Evolutionary conservation across 164 flowering plant species (phyloP).

Genomic region (Pachysandra terminalis): DNA sequence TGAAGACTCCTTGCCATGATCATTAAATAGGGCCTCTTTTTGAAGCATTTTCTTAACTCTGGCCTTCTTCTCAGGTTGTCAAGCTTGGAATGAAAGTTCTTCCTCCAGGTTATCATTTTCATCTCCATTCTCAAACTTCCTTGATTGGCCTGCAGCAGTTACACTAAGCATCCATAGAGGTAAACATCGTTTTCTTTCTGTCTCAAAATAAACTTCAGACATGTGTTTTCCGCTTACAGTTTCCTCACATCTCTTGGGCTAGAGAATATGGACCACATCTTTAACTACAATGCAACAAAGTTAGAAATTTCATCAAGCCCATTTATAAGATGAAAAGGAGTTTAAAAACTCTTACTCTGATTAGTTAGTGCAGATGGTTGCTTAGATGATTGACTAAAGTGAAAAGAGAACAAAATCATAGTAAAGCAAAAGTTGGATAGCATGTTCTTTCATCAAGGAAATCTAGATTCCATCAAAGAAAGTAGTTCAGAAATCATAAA

Average conservation of each 20-base stretch:
- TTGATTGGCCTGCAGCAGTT: conserved; percentile 14
- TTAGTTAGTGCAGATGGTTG: background rate
- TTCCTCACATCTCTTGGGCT: background rate
- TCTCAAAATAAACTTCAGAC: conserved; percentile 15
- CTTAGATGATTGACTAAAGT: background rate
- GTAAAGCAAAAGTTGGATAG: too few species aligned
- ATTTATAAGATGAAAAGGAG: background rate
- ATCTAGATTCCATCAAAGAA: background rate
- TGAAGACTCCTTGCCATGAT: conserved; percentile 13
- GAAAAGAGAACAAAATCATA: too few species aligned
- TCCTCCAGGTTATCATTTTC: conserved; percentile 4
- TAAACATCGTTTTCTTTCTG: conserved; percentile 31
- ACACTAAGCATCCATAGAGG: conserved; percentile 54
- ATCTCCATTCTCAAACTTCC: conserved; percentile 14
- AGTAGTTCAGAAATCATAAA: background rate
- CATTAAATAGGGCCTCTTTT: conserved; percentile 2
- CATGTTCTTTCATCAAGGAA: background rate
- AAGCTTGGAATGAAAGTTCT: conserved; percentile 9
- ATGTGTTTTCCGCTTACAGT: conserved; percentile 4
- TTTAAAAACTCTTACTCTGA: background rate
- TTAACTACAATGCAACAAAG: background rate
- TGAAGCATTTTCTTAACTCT: background rate
- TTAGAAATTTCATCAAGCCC: background rate
- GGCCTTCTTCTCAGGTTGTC: conserved; percentile 10
- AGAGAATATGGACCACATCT: background rate